Evolutionary conservation across 495 filamentous ascomycete species (phyloP), one percentile per base, ranked within the genome.

Genomic region (Penicillium crystallinum): DNA sequence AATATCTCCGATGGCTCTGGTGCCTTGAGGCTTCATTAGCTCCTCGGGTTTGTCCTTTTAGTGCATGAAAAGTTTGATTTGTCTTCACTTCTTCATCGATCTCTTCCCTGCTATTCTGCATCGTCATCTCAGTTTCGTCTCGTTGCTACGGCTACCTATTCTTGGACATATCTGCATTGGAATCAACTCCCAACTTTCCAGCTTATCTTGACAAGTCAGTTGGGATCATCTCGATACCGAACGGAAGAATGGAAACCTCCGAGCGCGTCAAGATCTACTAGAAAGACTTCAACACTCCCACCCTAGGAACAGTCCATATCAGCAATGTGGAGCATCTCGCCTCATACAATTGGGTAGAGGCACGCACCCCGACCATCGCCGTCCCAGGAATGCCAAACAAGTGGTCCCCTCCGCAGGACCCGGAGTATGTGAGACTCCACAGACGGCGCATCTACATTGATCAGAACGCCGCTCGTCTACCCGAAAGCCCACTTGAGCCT

Each of bases 261-360:
- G 5, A 31, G 10, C 6, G 5, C 6, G 29, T 31, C 2, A 31
- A 9, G 6, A 31, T 31, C 10, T 8, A 31, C 10, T 9, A 31
- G 29, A 8, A 11, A 2, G 10, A 31, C 6, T 10, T 31, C 29
- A 31, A 31, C 10, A 9, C 6, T 4, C 6, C 29, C 29, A 31
- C 6, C 6, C 3, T 10, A 11, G 10, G 4, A 31, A 31, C 6
- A 2, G 6, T 31, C 29, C 21, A 8, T 25, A 77, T 77, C 53
- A 68, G 63, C 2, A 54, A 73, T 29, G 61, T 75, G 27, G 64
- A 72, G 41, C 67, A 73, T 22, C 43, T 77, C 30, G 60, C 77
- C 8, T 80, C 77, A 6, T 80, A 80, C 53, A 80, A 70, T 42
- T 80, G 77, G 76, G 63, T 75, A 15, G 66, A 73, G 45, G 53